Evolutionary conservation across 129 eudicot genomes (phyloP), one percentile per base, ranked within the genome.

Genomic region (Flaveria linearis): DNA sequence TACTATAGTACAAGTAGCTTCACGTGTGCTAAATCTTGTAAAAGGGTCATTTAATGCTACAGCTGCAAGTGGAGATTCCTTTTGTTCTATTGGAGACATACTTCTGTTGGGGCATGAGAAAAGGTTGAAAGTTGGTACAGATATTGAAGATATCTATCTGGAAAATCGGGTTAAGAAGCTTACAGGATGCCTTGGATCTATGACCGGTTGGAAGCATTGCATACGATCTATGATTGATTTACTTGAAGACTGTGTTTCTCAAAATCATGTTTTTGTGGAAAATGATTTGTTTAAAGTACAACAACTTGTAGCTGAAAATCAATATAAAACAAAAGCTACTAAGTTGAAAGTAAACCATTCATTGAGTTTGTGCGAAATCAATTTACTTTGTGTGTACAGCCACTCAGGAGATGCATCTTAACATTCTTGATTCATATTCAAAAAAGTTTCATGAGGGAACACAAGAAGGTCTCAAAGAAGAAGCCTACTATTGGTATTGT

Each of bases 101-200:
- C 72, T 90, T 12, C 52, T 88, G 78, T 88, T 90, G 71, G 96
- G 96, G 0, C 86, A 84, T 71, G 81, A 84, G 73, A 79, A 84
- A 42, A 72, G 85, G 33, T 73, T 90, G 58, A 87, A 86, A 78
- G 75, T 84, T 57, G 83, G 81, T 68, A 11, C 77, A 2, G 81
- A 86, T 6, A 72, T 84, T 62, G 85, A 84, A 68, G 84, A 86
- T 2, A 83, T 91, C 16, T 84, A 61, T 74, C 33, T 91, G 50
- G 93, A 91, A 18, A 26, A 83, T 79, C 85, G 93, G 58, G 88
- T 83, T 30, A 51, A 84, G 22, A 82, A 68, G 76, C 88, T 91
- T 76, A 17, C 55, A 1, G 86, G 82, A 57, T 85, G 90, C 62
- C 69, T 90, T 12, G 87, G 73, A 28, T 75, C 83, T 11, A n/a